Evolutionary conservation across 1,284 basidiomycete genomes (phyloP).

Genomic region (Ganoderma lingzhi): DNA sequence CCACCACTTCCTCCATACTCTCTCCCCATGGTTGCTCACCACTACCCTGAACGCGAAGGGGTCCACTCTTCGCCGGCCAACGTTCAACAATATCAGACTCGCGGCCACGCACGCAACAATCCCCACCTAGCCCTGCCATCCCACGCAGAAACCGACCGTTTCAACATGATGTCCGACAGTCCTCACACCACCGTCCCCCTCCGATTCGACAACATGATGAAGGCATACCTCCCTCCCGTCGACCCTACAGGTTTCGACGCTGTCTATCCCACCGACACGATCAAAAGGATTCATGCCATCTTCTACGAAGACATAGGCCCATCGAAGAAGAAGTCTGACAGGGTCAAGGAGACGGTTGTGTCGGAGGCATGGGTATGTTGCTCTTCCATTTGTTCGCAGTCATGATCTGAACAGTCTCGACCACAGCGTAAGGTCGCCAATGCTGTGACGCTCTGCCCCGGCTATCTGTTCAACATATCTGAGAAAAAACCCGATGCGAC

Average conservation of each 20-base stretch:
- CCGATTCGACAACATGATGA: not conserved
- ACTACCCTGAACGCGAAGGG: not conserved
- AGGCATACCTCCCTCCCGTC: constrained; percentile 2
- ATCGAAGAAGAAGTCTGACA: not conserved
- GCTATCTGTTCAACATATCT: not conserved
- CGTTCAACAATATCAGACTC: not conserved
- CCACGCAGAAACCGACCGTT: not conserved
- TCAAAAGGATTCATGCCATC: not conserved
- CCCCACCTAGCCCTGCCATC: not conserved
- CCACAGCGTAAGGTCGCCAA: not conserved
- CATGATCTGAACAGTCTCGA: not conserved
- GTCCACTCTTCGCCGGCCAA: constrained; percentile 1
- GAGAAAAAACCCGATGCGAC: not conserved
- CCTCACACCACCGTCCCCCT: not conserved
- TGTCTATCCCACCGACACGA: not conserved
- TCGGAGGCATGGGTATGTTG: constrained; percentile 7
- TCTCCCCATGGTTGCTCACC: not conserved
- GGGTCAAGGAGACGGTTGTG: not conserved
- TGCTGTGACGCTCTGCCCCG: not conserved
- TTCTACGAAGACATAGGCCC: not conserved
- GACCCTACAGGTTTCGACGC: not conserved
- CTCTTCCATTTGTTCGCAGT: not conserved
- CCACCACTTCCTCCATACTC: not conserved
- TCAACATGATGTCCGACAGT: not conserved
- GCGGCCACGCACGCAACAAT: not conserved